Evolutionary conservation across 2,329 filamentous ascomycete genomes (phyloP), one percentile per base, ranked within the genome.

Genomic region (Verticillium nonalfalfae): DNA sequence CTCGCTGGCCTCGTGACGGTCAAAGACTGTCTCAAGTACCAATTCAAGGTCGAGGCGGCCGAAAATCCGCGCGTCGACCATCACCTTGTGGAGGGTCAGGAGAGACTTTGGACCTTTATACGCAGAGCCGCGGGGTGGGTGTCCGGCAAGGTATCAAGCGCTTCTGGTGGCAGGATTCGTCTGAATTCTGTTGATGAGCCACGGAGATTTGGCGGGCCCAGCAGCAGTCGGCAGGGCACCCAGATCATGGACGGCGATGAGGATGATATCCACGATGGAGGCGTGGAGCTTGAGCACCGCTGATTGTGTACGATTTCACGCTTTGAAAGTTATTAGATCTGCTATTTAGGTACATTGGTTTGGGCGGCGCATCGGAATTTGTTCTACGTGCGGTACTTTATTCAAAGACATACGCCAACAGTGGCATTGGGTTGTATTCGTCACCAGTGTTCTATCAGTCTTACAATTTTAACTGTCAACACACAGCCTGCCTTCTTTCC

Each of bases 21-120:
- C 64, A 99, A 99, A 74, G 95, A 99, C 73, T 98, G 95, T 68
- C 79, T 99, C 61, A 96, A 95, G 73, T 98, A 96, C 71, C 94
- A 99, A 74, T 97, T 98, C 84, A 96, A 95, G 78, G 91, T 90
- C 1, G 95, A 99, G 74, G 91, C 91, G 9, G 86, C 90, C 52
- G 93, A 95, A 75, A 88, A 91, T 68, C 85, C 85, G 4, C 82
- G 84, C 62, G 82, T 86, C 36, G 85, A 88, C 61, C 77, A 82
- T 55, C 75, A 78, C 33, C 74, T 85, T 60, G 74, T 79, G 38
- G 82, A 85, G 62, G 77, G 79, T 4, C 85, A 91, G 70, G 89
- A 90, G 69, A 79, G 79, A 65, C 72, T 93, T 1, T 92, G 89
- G 89, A 76, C 71, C 6, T 64, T 82, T 7, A 78, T 91, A 50